Evolutionary conservation across 2,329 filamentous ascomycete genomes (phyloP), one percentile per base, ranked within the genome.

Genomic region (Cladosporium cucumerinum): DNA sequence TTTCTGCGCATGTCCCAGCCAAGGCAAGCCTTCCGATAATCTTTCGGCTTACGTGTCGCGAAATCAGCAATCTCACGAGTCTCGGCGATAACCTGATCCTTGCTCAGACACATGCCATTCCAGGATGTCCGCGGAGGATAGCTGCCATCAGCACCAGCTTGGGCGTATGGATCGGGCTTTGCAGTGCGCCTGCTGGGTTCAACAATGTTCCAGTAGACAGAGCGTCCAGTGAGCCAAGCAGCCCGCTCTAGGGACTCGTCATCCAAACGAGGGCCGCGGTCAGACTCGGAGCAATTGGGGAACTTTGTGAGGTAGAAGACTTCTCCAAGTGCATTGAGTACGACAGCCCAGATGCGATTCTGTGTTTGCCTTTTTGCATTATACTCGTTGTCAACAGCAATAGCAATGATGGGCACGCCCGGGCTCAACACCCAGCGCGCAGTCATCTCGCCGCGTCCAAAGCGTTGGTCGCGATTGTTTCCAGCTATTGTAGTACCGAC

Each of bases 1-100:
- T 82, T 87, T 66, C 93, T 86, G 61, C 87, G 87, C 93, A 98
- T 98, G 72, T 98, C 91, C 94, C 95, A 98, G 2, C 90, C 90
- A 65, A 90, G 81, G 72, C 91, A 98, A 1, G 87, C 82, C 71
- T 88, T 89, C 25, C 89, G 87, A 75, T 96, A 96, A 70, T 96
- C 86, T 48, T 86, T 85, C 4, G 94, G 93, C 69, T 86, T 88
- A 70, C 89, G 87, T 0, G 81, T 81, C 21, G 96, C 76, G 69
- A 90, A 96, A 49, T 84, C 85, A 70, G 96, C 90, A 62, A 97
- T 92, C 75, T 96, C 92, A 57, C 85, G 84, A 1, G 92, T 92
- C 75, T 97, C 93, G 1, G 90, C 88, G 43, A 82, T 77, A 67
- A 93, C 81, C 74, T 96, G 91, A 21, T 87, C 85, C 69, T 84